Evolutionary conservation across 2,329 filamentous ascomycete species (phyloP).

Genomic region (Botryotinia calthae): DNA sequence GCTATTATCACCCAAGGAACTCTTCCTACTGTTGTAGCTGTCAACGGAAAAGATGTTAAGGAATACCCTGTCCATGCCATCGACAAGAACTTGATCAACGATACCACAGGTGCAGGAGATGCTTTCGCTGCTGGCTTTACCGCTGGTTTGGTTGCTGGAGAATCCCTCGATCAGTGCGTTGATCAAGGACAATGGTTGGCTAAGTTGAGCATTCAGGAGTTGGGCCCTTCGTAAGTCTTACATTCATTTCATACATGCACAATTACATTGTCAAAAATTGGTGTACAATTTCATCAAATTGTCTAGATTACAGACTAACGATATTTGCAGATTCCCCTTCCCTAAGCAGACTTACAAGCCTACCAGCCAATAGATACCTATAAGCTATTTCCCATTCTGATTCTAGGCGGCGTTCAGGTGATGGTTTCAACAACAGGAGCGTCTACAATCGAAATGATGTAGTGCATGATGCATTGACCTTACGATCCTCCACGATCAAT

Average conservation of each 20-base stretch:
- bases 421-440: conserved; percentile 56
- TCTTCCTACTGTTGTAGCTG: conserved; percentile 80
- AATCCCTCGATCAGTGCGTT: conserved; percentile 72
- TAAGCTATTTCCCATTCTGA: conserved; percentile 40
- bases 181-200: conserved; percentile 98
- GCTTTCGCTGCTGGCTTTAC: conserved; percentile 94
- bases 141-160: conserved; percentile 83
- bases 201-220: conserved; percentile 86
- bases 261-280: not conserved
- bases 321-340: conserved; percentile 65
- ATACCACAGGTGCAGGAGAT: conserved; percentile 96
- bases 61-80: conserved; percentile 82
- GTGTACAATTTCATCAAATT: conserved; percentile 11
- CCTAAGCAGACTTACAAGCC: conserved; percentile 74
- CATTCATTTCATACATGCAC: conserved; percentile 20
- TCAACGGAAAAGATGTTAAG: conserved; percentile 68
- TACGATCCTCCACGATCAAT: conserved; percentile 41
- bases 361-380: conserved; percentile 37
- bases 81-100: conserved; percentile 74
- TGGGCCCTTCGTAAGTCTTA: conserved; percentile 84
- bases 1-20: conserved; percentile 96
- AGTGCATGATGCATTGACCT: conserved; percentile 31
- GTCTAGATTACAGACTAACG: conserved; percentile 29
- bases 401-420: conserved; percentile 47
- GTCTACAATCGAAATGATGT: conserved; percentile 36